Evolutionary conservation across 2,329 filamentous ascomycete species (phyloP).

Genomic region (Aspergillus sojae): DNA sequence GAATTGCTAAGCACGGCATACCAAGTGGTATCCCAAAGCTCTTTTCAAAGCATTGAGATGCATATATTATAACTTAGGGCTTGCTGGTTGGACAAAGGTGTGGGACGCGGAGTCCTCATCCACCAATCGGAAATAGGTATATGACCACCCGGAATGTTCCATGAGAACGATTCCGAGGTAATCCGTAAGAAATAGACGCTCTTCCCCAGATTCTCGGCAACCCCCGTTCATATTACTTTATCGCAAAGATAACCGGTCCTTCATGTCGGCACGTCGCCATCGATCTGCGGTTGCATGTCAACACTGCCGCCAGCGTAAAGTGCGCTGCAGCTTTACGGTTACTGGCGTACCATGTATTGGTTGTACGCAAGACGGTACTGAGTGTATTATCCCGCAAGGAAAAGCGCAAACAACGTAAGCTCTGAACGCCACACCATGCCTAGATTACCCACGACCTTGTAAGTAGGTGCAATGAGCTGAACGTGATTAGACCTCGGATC

Average conservation of each 20-base stretch:
- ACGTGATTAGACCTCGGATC: neutral
- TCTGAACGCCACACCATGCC: neutral
- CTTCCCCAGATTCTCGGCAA: neutral
- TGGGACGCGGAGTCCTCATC: neutral
- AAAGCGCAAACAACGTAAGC: neutral
- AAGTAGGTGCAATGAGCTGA: neutral
- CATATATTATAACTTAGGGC: too few relatives aligned
- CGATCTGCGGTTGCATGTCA: conserved; percentile 19
- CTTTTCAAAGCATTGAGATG: too few relatives aligned
- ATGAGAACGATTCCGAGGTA: neutral
- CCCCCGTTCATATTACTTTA: neutral
- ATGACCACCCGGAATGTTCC: too few relatives aligned
- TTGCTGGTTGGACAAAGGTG: neutral
- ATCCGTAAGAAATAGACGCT: neutral
- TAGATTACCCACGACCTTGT: neutral
- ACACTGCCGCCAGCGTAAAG: conserved; percentile 25
- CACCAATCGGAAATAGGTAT: neutral
- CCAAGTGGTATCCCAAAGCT: too few relatives aligned
- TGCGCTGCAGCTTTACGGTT: conserved; percentile 26
- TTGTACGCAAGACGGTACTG: conserved; percentile 30
- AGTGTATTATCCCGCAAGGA: conserved; percentile 25
- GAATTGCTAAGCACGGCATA: too few relatives aligned
- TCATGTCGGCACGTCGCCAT: conserved; percentile 8
- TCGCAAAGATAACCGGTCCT: neutral
- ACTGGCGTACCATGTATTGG: conserved; percentile 32